A percentile compares a stretch with the other conserved stretches of the same genome.
These are phyloP conservation scores for Prunus salicina DNA, from an alignment of 306 rosid genomes.

Conservation along the genomic window DNA sequence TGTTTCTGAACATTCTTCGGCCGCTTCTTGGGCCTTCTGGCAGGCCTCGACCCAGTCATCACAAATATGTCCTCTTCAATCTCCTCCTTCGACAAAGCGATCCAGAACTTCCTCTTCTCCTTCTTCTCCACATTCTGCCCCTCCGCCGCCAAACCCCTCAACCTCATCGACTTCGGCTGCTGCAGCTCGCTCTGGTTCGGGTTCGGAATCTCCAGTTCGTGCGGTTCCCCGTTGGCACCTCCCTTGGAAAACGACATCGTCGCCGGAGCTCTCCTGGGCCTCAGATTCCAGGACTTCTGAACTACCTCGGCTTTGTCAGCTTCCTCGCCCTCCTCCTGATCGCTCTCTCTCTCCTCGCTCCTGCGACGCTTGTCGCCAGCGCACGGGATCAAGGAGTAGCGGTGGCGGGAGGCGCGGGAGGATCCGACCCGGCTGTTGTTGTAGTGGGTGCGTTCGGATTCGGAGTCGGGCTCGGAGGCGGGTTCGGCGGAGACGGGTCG, in stretches of 20 bases:
- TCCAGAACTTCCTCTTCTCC: conserved; percentile 91
- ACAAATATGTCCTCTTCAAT: conserved; percentile 88
- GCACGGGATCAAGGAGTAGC: conserved; percentile 43
- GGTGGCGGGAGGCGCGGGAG: conserved; percentile 51
- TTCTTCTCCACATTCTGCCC: conserved; percentile 59
- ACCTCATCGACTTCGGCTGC: conserved; percentile 71
- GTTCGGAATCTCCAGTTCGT: conserved; percentile 33
- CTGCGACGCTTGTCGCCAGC: neutral
- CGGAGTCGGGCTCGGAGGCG: conserved; percentile 25
- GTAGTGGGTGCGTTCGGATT: conserved; percentile 12
- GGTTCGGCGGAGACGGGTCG: conserved; percentile 46
- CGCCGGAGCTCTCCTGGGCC: conserved; percentile 61
- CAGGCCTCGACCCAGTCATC: conserved; percentile 91
- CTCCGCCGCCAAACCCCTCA: conserved; percentile 50
- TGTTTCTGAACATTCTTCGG: conserved; percentile 90
- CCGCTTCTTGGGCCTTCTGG: conserved; percentile 82
- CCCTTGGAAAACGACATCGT: conserved; percentile 25
- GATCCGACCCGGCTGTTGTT: conserved; percentile 47
- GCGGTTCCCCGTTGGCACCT: conserved; percentile 37
- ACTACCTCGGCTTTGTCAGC: conserved; percentile 37
- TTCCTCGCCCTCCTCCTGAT: conserved; percentile 41
- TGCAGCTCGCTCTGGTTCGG: conserved; percentile 38
- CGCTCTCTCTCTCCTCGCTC: conserved; percentile 35
- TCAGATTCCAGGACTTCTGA: conserved; percentile 59
- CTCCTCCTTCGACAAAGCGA: conserved; percentile 87